phyloP scores from a whole-genome alignment of 192 early-diverging fungal genomes.

The Funneliformis geosporum region DNA sequence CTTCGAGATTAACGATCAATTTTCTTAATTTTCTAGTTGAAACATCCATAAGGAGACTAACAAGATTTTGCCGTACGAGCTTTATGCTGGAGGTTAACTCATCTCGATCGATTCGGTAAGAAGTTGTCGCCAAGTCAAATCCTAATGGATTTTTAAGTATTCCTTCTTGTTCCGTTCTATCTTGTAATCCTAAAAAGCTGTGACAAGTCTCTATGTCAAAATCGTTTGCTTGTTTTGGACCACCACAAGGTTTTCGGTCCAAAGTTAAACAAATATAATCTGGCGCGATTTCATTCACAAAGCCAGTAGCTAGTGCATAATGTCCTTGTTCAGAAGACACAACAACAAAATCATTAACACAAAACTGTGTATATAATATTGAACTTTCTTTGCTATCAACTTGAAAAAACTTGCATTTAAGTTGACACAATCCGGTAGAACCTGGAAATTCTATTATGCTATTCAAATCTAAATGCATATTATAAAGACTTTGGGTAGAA shows the following conservation, averaged over 20 bases:
- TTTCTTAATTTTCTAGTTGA: slow-evolving; percentile 52
- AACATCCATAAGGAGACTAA: slow-evolving; percentile 64
- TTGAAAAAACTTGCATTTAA: slow-evolving; percentile 10
- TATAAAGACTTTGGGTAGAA: slow-evolving; percentile 33
- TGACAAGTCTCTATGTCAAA: slow-evolving; percentile 67
- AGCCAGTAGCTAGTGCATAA: slow-evolving; percentile 78
- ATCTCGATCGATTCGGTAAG: slow-evolving; percentile 84
- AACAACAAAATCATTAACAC: slow-evolving; percentile 77
- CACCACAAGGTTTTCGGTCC: slow-evolving; percentile 67
- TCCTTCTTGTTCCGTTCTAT: background rate
- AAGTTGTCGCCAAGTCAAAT: slow-evolving; percentile 41
- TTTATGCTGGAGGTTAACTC: slow-evolving; percentile 71
- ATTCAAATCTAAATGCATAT: slow-evolving; percentile 21
- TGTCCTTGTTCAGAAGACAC: slow-evolving; percentile 70
- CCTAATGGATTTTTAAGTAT: slow-evolving; percentile 37
- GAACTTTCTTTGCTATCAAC: slow-evolving; percentile 21
- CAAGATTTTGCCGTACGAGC: slow-evolving; percentile 72
- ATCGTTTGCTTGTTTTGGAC: slow-evolving; percentile 50
- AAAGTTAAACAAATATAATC: slow-evolving; percentile 56
- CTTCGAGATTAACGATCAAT: slow-evolving; percentile 78
- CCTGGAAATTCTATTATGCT: background rate
- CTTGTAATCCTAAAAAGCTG: slow-evolving; percentile 47
- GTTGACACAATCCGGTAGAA: background rate
- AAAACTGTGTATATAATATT: slow-evolving; percentile 52
- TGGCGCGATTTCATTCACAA: slow-evolving; percentile 56